Conservation (phyloP, 2,329 filamentous ascomycete species). For the Fusarium sp. region DNA sequence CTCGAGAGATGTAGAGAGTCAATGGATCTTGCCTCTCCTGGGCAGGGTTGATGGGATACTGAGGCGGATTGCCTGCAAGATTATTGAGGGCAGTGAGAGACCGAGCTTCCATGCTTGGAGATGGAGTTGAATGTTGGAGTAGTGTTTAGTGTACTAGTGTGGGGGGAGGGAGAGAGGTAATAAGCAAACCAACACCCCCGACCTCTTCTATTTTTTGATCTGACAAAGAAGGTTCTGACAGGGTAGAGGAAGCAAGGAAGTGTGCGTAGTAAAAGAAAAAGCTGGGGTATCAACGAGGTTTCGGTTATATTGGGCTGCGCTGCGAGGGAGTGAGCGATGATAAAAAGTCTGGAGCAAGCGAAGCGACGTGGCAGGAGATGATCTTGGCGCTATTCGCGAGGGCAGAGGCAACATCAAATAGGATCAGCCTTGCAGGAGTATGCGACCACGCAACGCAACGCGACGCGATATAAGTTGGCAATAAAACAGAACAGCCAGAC, state of each 20-base stretch:
- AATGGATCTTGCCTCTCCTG: slow-evolving; percentile 76
- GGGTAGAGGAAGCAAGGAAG: neutral
- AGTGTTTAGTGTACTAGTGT: neutral
- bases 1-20: slow-evolving; percentile 89
- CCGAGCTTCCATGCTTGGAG: slow-evolving; percentile 73
- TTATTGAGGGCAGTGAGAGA: slow-evolving; percentile 83
- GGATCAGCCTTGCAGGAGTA: neutral
- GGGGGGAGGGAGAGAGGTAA: slow-evolving; percentile 24
- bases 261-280: neutral
- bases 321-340: neutral
- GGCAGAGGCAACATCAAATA: neutral
- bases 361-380: neutral
- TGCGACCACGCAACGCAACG: neutral
- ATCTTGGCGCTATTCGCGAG: neutral
- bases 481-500: neutral
- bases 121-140: slow-evolving; percentile 19
- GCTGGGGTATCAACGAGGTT: slow-evolving; percentile 19
- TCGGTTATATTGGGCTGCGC: neutral
- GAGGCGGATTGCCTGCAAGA: slow-evolving; percentile 86
- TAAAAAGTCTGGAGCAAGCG: neutral
- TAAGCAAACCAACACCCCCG: slow-evolving; percentile 17
- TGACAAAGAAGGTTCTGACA: slow-evolving; percentile 1
- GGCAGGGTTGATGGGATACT: slow-evolving; percentile 82
- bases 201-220: slow-evolving; percentile 7
- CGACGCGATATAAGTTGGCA: neutral